These are phyloP conservation scores for Phytophthora idaei DNA, from an alignment of 352 stramenopile genomes.

Conservation along the genomic window DNA sequence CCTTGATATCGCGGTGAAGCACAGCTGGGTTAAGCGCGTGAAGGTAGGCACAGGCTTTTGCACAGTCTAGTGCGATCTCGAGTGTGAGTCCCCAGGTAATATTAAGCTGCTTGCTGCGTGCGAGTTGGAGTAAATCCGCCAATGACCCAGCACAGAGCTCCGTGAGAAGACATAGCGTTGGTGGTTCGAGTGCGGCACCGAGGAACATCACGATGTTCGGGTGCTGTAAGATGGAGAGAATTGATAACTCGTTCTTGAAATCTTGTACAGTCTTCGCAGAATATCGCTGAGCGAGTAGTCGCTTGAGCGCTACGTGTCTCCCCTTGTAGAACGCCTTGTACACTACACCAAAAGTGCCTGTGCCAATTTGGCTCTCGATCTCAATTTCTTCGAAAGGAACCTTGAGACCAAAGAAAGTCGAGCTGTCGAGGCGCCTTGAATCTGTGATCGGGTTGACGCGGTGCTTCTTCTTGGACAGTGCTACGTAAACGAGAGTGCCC, in stretches of 20 bases:
- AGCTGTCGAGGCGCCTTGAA: conserved; percentile 59
- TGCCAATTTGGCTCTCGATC: conserved; percentile 71
- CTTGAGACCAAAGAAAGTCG: conserved; percentile 71
- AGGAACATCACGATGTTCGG: conserved; percentile 86
- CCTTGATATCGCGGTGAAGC: conserved; percentile 78
- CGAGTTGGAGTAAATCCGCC: conserved; percentile 70
- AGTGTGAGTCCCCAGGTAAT: conserved; percentile 78
- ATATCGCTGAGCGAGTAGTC: conserved; percentile 58
- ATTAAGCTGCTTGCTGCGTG: conserved; percentile 66
- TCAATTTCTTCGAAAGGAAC: conserved; percentile 70
- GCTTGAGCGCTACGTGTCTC: conserved; percentile 77
- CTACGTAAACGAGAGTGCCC: conserved; percentile 74
- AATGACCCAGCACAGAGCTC: conserved; percentile 76
- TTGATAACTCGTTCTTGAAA: conserved; percentile 86
- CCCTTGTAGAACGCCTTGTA: conserved; percentile 81
- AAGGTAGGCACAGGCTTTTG: conserved; percentile 68
- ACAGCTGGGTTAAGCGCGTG: conserved; percentile 65
- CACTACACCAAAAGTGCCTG: conserved; percentile 79
- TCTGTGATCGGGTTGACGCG: conserved; percentile 59
- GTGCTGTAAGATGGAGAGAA: conserved; percentile 79
- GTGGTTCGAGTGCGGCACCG: conserved; percentile 66
- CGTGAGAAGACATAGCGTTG: conserved; percentile 77
- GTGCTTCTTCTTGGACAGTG: conserved; percentile 71
- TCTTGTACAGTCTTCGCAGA: conserved; percentile 65
- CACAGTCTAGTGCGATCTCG: conserved; percentile 72